These are phyloP conservation scores for Colletotrichum sp. DNA, from an alignment of 2,329 filamentous ascomycete genomes.

Conservation along the genomic window DNA sequence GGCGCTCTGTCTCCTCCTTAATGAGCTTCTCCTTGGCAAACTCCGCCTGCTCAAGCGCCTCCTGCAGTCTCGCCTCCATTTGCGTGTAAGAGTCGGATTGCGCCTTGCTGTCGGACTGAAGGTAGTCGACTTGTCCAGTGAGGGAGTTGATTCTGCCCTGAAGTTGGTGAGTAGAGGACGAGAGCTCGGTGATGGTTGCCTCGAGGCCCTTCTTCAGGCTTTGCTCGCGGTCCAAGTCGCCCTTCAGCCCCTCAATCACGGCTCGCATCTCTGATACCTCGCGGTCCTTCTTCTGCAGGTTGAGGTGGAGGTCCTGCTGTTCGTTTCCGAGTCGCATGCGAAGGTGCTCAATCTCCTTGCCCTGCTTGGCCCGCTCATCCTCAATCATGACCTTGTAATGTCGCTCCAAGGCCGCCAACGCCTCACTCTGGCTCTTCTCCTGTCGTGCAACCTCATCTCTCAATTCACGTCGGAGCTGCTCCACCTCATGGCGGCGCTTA, in stretches of 20 bases:
- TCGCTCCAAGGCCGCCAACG: constrained; percentile 68
- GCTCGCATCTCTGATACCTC: constrained; percentile 56
- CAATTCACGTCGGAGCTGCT: constrained; percentile 56
- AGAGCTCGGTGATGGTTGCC: constrained; percentile 61
- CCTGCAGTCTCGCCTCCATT: constrained; percentile 80
- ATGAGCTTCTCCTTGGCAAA: constrained; percentile 81
- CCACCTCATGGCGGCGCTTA: constrained; percentile 59
- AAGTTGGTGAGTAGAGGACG: constrained; percentile 67
- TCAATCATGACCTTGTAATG: constrained; percentile 69
- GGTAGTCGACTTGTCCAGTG: constrained; percentile 82
- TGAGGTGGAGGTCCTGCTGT: constrained; percentile 53
- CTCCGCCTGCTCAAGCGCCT: constrained; percentile 73
- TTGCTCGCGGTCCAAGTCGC: constrained; percentile 67
- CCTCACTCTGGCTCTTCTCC: constrained; percentile 68
- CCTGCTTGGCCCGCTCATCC: constrained; percentile 62
- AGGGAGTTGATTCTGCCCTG: constrained; percentile 79
- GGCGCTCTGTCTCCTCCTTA: constrained; percentile 86
- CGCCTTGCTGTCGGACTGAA: constrained; percentile 88
- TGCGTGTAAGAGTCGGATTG: constrained; percentile 85
- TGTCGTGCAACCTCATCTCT: constrained; percentile 62
- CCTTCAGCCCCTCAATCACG: constrained; percentile 50
- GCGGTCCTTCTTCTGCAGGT: constrained; percentile 57
- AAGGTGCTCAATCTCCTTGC: constrained; percentile 71
- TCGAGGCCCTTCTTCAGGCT: constrained; percentile 60
- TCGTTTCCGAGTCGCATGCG: constrained; percentile 57